phyloP scores from a whole-genome alignment of 1,139 yeast genomes.

The Yamadazyma kanchanaburiensis region DNA sequence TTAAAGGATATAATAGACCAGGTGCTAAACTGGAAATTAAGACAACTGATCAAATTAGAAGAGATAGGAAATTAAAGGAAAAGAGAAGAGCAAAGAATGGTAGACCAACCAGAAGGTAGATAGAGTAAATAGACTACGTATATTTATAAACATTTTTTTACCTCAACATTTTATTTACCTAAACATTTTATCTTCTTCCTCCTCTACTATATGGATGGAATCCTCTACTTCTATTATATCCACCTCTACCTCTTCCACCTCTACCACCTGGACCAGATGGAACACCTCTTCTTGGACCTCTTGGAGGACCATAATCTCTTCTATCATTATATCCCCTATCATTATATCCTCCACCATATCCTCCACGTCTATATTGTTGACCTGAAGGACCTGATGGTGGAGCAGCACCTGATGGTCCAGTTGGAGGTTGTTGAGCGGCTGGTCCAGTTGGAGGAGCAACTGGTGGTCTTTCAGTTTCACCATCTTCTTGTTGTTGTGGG shows the following conservation, averaged over 20 bases:
- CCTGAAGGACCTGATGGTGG: too few relatives aligned
- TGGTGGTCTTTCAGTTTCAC: conserved; percentile 5
- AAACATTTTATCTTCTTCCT: conserved; percentile 10
- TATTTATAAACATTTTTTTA: too few relatives aligned
- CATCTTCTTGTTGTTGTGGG: conserved; percentile 49
- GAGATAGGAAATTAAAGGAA: conserved; percentile 66
- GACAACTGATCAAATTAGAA: conserved; percentile 73
- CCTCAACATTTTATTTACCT: background rate
- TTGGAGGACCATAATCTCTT: conserved; percentile 27
- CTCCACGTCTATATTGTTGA: conserved; percentile 3
- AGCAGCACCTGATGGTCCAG: conserved; percentile 8
- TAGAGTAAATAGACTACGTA: too few relatives aligned
- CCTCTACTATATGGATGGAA: conserved; percentile 30
- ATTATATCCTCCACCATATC: conserved; percentile 4
- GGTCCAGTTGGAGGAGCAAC: background rate
- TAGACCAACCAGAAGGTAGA: conserved; percentile 52
- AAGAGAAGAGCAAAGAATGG: conserved; percentile 82
- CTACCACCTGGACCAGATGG: conserved; percentile 28
- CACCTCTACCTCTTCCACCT: conserved; percentile 20
- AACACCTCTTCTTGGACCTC: conserved; percentile 39
- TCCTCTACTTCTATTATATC: conserved; percentile 20
- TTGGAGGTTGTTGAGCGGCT: conserved; percentile 8
- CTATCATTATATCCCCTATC: conserved; percentile 14
- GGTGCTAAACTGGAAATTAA: conserved; percentile 61
- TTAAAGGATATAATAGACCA: conserved; percentile 63